phyloP scores from a whole-genome alignment of 2,329 filamentous ascomycete species.

The Fusarium cicatricum region DNA sequence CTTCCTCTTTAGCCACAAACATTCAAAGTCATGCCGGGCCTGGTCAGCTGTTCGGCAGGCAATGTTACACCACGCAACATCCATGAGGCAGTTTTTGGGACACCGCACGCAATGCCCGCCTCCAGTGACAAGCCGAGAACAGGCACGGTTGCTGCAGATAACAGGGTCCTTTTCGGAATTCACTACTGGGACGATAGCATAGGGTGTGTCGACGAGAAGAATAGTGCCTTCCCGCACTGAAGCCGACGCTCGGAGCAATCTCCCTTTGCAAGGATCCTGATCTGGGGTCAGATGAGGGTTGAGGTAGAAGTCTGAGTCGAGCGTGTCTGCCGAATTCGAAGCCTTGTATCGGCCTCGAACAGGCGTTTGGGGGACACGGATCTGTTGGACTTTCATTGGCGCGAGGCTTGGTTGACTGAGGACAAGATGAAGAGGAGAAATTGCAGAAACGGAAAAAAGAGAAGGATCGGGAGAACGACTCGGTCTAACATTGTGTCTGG shows the following conservation, averaged over 20 bases:
- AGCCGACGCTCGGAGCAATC: slow-evolving; percentile 37
- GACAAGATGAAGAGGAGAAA: slow-evolving; percentile 6
- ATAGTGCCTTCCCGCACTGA: slow-evolving; percentile 38
- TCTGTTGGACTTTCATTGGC: slow-evolving; percentile 31
- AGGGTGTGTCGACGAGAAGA: slow-evolving; percentile 40
- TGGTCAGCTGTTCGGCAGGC: slow-evolving; percentile 33
- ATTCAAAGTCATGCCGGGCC: slow-evolving; percentile 40
- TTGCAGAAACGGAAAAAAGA: background rate
- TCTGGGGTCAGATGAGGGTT: slow-evolving; percentile 37
- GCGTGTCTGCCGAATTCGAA: slow-evolving; percentile 19
- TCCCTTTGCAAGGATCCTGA: slow-evolving; percentile 38
- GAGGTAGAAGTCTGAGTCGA: slow-evolving; percentile 34
- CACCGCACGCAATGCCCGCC: slow-evolving; percentile 25
- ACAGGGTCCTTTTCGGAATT: slow-evolving; percentile 26
- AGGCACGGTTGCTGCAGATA: slow-evolving; percentile 42
- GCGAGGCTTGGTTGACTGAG: background rate
- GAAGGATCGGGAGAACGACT: slow-evolving; percentile 14
- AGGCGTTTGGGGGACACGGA: slow-evolving; percentile 17
- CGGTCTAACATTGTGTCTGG: slow-evolving; percentile 6
- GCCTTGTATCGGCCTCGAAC: slow-evolving; percentile 11
- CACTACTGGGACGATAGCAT: slow-evolving; percentile 41
- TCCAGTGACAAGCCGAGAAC: slow-evolving; percentile 31
- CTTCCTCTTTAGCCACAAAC: slow-evolving; percentile 36
- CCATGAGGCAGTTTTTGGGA: slow-evolving; percentile 27
- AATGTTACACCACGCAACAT: slow-evolving; percentile 42